These are phyloP conservation scores for Talaromyces pinophilus DNA, from an alignment of 2,329 filamentous ascomycete species.

Conservation along the genomic window DNA sequence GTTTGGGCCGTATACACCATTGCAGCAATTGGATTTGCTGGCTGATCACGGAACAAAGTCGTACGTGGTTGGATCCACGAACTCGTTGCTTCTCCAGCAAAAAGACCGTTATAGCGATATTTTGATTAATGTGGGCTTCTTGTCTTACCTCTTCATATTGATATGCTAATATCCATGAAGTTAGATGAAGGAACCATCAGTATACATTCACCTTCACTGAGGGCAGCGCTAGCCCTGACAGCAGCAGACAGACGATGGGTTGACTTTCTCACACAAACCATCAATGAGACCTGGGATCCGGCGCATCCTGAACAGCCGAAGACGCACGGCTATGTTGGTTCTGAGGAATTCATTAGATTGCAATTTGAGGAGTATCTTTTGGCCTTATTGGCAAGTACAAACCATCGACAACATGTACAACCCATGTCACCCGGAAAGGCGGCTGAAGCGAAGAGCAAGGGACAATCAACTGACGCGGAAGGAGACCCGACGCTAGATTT, in stretches of 20 bases:
- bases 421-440: slow-evolving; percentile 55
- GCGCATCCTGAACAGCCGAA: slow-evolving; percentile 85
- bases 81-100: slow-evolving; percentile 89
- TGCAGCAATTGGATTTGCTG: slow-evolving; percentile 92
- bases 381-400: slow-evolving; percentile 81
- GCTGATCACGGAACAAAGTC: slow-evolving; percentile 94
- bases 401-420: slow-evolving; percentile 83
- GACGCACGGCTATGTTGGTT: slow-evolving; percentile 90
- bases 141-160: not conserved
- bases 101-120: slow-evolving; percentile 96
- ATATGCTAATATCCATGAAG: slow-evolving; percentile 30
- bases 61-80: slow-evolving; percentile 95
- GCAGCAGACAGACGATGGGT: slow-evolving; percentile 93
- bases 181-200: slow-evolving; percentile 86
- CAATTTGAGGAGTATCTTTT: slow-evolving; percentile 97
- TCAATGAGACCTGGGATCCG: slow-evolving; percentile 97
- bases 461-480: slow-evolving; percentile 64
- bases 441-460: slow-evolving; percentile 46
- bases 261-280: slow-evolving; percentile 87
- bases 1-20: slow-evolving; percentile 92
- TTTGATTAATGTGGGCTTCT: slow-evolving; percentile 69
- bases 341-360: slow-evolving; percentile 93
- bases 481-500: slow-evolving; percentile 86
- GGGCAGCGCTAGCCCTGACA: slow-evolving; percentile 73
- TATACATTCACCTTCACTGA: slow-evolving; percentile 77